Evolutionary conservation across 2,329 filamentous ascomycete genomes (phyloP).

Genomic region (Leptographium procerum): DNA sequence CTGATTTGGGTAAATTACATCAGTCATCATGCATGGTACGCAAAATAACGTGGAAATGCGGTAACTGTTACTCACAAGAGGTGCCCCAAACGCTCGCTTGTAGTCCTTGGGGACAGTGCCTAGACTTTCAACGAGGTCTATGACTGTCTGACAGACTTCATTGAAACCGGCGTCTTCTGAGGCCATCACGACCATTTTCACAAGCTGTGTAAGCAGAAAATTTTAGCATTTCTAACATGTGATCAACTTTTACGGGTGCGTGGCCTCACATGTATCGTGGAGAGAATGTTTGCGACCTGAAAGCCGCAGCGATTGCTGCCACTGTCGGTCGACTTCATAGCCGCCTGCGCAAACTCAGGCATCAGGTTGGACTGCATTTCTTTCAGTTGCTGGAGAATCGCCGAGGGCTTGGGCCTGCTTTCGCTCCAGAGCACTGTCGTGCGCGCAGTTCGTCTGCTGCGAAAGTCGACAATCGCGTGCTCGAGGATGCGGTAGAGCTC

Average conservation of each 20-base stretch:
- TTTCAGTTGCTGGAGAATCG: neutral
- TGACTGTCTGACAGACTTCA: neutral
- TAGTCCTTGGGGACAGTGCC: neutral
- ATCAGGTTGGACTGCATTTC: neutral
- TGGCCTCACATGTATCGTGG: neutral
- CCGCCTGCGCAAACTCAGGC: neutral
- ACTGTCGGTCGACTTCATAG: neutral
- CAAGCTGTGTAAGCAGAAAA: neutral
- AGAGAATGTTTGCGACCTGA: slow-evolving; percentile 1
- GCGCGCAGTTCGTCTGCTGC: neutral
- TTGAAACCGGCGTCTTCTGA: neutral
- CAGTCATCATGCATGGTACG: neutral
- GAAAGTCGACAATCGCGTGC: slow-evolving; percentile 19
- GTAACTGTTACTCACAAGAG: neutral
- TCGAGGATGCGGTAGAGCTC: slow-evolving; percentile 47
- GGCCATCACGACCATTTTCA: neutral
- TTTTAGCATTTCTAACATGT: neutral
- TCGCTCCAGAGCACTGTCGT: neutral
- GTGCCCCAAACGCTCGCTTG: neutral
- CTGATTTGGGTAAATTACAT: neutral
- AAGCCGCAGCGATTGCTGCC: slow-evolving; percentile 3
- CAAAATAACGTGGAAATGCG: no score
- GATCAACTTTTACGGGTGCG: neutral
- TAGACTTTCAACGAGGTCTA: neutral
- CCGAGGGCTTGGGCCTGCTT: neutral